Evolutionary conservation across 192 early-diverging fungal genomes (phyloP).

Genomic region (Thamnidium elegans): DNA sequence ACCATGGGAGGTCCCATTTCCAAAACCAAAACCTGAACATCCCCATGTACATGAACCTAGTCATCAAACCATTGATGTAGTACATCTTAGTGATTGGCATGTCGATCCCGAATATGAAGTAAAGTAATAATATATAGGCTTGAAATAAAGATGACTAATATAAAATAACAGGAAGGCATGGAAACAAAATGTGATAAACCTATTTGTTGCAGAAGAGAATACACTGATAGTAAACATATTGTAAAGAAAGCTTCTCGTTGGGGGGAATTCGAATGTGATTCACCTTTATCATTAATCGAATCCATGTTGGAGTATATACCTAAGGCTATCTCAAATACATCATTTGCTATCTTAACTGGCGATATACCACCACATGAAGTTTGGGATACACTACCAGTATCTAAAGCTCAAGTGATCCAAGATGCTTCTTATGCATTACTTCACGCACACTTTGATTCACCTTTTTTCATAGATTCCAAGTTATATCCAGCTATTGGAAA

Average conservation of each 20-base stretch:
- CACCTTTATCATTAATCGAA: slow-evolving; percentile 42
- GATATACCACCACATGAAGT: slow-evolving; percentile 56
- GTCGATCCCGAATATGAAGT: slow-evolving; percentile 47
- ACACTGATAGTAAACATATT: slow-evolving; percentile 27
- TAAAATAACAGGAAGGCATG: slow-evolving; percentile 26
- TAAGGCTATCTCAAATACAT: not conserved
- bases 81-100: slow-evolving; percentile 58
- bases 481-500: slow-evolving; percentile 54
- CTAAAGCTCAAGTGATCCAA: slow-evolving; percentile 39
- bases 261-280: slow-evolving; percentile 42
- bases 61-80: slow-evolving; percentile 31
- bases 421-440: slow-evolving; percentile 35
- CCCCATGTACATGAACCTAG: slow-evolving; percentile 22
- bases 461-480: slow-evolving; percentile 27
- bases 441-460: slow-evolving; percentile 33
- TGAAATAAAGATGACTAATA: no score
- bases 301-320: slow-evolving; percentile 36
- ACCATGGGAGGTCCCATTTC: slow-evolving; percentile 40
- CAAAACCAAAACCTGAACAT: slow-evolving; percentile 43
- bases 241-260: slow-evolving; percentile 31
- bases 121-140: not conserved
- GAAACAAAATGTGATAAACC: slow-evolving; percentile 48
- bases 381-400: slow-evolving; percentile 43
- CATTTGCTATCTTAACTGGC: slow-evolving; percentile 49
- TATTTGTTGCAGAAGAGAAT: slow-evolving; percentile 48